Evolutionary conservation across 345 rosid genomes (phyloP).

Genomic region (Corchorus olitorius): DNA sequence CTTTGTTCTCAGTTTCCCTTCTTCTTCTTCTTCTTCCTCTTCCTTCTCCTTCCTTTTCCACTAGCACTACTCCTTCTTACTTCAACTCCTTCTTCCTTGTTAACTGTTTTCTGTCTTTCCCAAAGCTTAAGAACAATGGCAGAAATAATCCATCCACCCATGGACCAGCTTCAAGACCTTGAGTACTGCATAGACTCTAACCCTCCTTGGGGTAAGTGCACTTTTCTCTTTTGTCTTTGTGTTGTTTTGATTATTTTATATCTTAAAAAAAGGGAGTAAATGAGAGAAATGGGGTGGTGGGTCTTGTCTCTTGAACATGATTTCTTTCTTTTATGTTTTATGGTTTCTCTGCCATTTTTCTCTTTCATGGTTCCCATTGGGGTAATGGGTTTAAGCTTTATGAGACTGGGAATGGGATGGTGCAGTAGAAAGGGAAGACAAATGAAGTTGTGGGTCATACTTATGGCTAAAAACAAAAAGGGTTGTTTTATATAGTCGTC

Average conservation of each 20-base stretch:
- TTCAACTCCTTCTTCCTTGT: neutral
- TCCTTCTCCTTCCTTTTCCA: neutral
- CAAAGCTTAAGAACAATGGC: conserved; percentile 45
- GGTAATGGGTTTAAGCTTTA: neutral
- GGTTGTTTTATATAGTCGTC: neutral
- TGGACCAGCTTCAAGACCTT: conserved; percentile 96
- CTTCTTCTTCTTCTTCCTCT: conserved; percentile 21
- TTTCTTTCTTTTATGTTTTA: neutral
- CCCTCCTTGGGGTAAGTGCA: conserved; percentile 88
- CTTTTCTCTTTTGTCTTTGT: neutral
- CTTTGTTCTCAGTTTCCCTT: conserved; percentile 17
- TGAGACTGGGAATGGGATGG: too few relatives aligned
- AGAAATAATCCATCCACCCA: conserved; percentile 72
- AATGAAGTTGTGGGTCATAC: conserved; percentile 26
- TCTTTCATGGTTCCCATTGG: neutral
- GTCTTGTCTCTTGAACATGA: neutral
- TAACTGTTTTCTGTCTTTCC: conserved; percentile 6
- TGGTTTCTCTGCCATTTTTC: neutral
- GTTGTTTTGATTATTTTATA: neutral
- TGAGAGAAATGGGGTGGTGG: neutral
- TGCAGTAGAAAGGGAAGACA: neutral
- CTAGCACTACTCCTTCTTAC: conserved; percentile 6
- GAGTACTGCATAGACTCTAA: conserved; percentile 99
- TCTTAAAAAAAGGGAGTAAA: neutral
- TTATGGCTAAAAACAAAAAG: conserved; percentile 2